Conservation (phyloP, 2,329 filamentous ascomycete genomes). For the Beauveria asiatica region DNA sequence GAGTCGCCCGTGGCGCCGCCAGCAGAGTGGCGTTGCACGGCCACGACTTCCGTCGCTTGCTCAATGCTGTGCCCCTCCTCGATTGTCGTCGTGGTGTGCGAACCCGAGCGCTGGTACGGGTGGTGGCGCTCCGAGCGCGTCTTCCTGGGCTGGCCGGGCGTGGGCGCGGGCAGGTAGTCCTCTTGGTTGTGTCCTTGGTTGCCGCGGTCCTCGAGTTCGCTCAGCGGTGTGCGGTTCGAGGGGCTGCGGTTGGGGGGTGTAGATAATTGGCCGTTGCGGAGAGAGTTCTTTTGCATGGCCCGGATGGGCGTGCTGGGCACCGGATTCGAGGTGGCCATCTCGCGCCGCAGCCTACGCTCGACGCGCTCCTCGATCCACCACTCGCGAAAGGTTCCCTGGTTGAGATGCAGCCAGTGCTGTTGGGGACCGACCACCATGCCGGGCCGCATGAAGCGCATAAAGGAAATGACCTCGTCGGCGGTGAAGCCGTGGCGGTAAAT, state of each 20-base stretch:
- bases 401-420: conserved; percentile 97
- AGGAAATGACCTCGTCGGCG: conserved; percentile 93
- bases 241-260: conserved; percentile 77
- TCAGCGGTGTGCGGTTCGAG: conserved; percentile 75
- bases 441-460: conserved; percentile 98
- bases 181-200: conserved; percentile 63
- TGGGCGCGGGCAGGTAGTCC: conserved; percentile 89
- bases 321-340: conserved; percentile 41
- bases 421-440: conserved; percentile 99
- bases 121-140: conserved; percentile 69
- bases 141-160: conserved; percentile 90
- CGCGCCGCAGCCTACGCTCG: conserved; percentile 56
- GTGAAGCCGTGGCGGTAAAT: conserved; percentile 98
- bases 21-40: conserved; percentile 52
- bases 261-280: conserved; percentile 60
- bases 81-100: conserved; percentile 30
- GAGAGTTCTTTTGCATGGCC: conserved; percentile 50
- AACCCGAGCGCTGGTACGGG: conserved; percentile 54
- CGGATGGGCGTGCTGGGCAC: conserved; percentile 52
- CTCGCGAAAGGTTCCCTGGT: conserved; percentile 94
- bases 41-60: conserved; percentile 52
- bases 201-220: conserved; percentile 81
- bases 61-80: conserved; percentile 46
- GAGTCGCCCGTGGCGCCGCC: conserved; percentile 51
- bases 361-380: conserved; percentile 94